phyloP scores from a whole-genome alignment of 2,329 filamentous ascomycete species.

The Sphaerulina populicola region DNA sequence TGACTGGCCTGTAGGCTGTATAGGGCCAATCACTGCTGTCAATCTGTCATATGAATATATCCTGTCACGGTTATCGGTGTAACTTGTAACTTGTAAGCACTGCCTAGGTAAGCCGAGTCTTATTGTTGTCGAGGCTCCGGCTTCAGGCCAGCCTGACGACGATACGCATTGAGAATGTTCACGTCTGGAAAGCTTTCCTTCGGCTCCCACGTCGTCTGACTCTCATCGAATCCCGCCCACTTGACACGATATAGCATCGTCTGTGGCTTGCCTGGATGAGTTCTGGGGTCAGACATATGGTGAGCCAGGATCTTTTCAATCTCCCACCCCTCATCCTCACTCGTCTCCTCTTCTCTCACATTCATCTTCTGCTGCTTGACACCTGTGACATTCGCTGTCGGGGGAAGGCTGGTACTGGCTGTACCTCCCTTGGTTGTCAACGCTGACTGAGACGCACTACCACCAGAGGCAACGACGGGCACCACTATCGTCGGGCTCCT shows the following conservation, averaged over 20 bases:
- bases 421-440: not conserved
- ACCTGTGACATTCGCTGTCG: not conserved
- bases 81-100: too few species aligned
- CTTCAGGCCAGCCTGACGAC: slow-evolving; percentile 11
- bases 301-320: slow-evolving; percentile 27
- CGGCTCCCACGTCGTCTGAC: slow-evolving; percentile 26
- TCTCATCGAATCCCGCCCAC: slow-evolving; percentile 24
- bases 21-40: not conserved
- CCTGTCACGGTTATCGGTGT: not conserved
- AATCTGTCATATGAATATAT: too few species aligned
- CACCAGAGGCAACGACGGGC: slow-evolving; percentile 1
- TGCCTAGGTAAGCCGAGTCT: not conserved
- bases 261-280: slow-evolving; percentile 25
- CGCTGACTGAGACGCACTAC: not conserved
- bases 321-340: slow-evolving; percentile 17
- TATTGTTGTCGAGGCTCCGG: not conserved
- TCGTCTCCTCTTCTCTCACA: not conserved
- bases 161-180: slow-evolving; percentile 21
- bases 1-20: not conserved
- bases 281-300: slow-evolving; percentile 23
- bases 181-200: slow-evolving; percentile 19
- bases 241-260: slow-evolving; percentile 30
- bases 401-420: too few species aligned
- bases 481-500: slow-evolving; percentile 1
- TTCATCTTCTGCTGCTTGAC: not conserved